Base-by-base conservation (phyloP, 805 yeast genomes). In the Saturnispora hagleri region DNA sequence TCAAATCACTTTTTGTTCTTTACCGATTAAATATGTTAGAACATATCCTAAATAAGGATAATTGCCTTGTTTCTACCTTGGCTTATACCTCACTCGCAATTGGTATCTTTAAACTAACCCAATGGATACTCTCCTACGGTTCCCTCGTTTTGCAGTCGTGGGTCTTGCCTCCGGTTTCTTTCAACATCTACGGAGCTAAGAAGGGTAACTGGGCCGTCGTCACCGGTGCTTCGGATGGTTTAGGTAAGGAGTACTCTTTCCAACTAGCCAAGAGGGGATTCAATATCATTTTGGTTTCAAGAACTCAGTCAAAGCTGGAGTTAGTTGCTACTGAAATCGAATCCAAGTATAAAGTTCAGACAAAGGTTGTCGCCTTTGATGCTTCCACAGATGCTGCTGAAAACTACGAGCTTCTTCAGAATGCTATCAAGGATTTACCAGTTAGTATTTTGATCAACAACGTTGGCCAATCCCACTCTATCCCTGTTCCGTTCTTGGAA, bases 181-280 rank as follows among this genome's bases (percentile, higher is more conserved):
- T 76, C 61, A 62, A 66, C 42, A 82, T 80, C 64, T 89, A 89
- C 62, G 96, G 97, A n/a, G 84, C 91, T 27, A 73, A 73, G 54
- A 68, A 70, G 48, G 85, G 84, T 27, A 73, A 78, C 41, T 93
- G 97, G 91, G 97, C 97, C n/a, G 86, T 93, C 33, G 79, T 93
- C 17, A 93, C 99, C 6, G 99, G 99, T 53, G 95, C 97, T 3
- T 88, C 97, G 46, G 98, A 93, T 66, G 99, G 99, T 35, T 85
- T 93, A 62, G 99, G 99, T 53, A 89, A 90, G 65, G 96, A 93
- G 67, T 93, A 79, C 64, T 83, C 97, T 2, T 63, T 70, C 26
- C 98, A 91, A 70, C 76, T 93, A 68, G 99, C 98, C 12, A 68
- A 75, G 50, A 81, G 77, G 57, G 96, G 96, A 2, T 84, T 90